A percentile compares a stretch with the other conserved stretches of the same genome.
These are phyloP conservation scores for Cladobotryum protrusum DNA, from an alignment of 2,329 filamentous ascomycete species.

Conservation along the genomic window DNA sequence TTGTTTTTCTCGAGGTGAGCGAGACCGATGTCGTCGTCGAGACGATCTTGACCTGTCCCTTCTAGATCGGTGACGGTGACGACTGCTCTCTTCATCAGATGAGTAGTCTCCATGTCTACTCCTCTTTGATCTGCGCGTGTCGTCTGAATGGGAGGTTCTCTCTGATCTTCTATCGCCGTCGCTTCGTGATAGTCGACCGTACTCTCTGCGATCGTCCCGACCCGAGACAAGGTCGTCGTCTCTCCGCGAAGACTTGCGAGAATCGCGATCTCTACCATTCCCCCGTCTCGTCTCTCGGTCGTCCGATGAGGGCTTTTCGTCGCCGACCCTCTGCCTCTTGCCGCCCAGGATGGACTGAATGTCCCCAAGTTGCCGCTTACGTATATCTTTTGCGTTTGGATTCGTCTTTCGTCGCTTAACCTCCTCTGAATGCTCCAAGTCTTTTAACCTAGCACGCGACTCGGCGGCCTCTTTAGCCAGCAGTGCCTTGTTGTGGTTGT, in stretches of 20 bases:
- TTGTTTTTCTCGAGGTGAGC: conserved; percentile 25
- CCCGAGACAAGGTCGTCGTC: conserved; percentile 15
- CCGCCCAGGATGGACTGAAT: conserved; percentile 53
- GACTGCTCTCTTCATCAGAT: conserved; percentile 1
- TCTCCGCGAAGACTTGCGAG: conserved; percentile 9
- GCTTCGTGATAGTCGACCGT: conserved; percentile 20
- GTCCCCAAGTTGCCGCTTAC: conserved; percentile 53
- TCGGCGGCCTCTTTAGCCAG: conserved; percentile 80
- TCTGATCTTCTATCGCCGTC: conserved; percentile 7
- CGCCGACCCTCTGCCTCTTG: conserved; percentile 19
- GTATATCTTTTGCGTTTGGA: conserved; percentile 44
- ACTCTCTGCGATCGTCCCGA: conserved; percentile 12
- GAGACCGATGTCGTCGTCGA: conserved; percentile 21
- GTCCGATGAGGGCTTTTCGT: conserved; percentile 14
- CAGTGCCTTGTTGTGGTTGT: conserved; percentile 81
- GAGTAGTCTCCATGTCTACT: conserved; percentile 1
- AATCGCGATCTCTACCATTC: background rate
- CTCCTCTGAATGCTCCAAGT: conserved; percentile 47
- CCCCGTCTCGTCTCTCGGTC: conserved; percentile 11
- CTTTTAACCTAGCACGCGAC: conserved; percentile 61
- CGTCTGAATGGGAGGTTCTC: conserved; percentile 12
- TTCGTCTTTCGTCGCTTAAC: conserved; percentile 37
- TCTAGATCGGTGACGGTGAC: conserved; percentile 12
- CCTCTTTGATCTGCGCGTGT: conserved; percentile 14
- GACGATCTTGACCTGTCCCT: conserved; percentile 21